phyloP scores from a whole-genome alignment of 495 filamentous ascomycete genomes.

The Tetracladium setigerum region DNA sequence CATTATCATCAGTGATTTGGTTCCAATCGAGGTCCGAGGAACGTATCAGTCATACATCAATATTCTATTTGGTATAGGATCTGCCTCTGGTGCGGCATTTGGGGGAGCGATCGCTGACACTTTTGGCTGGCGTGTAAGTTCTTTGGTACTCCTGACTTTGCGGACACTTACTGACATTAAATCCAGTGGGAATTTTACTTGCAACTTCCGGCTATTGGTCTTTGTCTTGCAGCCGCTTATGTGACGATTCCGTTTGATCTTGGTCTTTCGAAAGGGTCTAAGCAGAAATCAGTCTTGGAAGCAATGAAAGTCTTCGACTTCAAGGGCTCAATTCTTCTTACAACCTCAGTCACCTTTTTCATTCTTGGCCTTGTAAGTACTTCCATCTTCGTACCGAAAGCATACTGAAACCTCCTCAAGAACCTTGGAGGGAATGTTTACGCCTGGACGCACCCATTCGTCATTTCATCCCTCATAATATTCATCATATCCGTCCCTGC shows the following conservation, averaged over 20 bases:
- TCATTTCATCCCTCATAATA: conserved; percentile 52
- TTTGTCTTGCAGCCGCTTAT: conserved; percentile 49
- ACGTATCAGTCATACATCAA: conserved; percentile 74
- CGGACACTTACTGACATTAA: too few relatives aligned
- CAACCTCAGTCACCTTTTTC: conserved; percentile 54
- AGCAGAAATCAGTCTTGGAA: conserved; percentile 43
- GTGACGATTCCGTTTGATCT: conserved; percentile 53
- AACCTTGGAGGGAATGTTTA: conserved; percentile 73
- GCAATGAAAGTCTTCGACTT: conserved; percentile 62
- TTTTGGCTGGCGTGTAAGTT: conserved; percentile 73
- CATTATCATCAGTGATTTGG: conserved; percentile 67
- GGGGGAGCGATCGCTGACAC: conserved; percentile 67
- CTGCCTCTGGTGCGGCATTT: conserved; percentile 60
- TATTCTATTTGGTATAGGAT: conserved; percentile 51
- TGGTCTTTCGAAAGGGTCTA: conserved; percentile 42
- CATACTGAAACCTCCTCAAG: conserved; percentile 24
- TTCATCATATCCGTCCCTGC: conserved; percentile 47
- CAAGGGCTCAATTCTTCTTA: conserved; percentile 56
- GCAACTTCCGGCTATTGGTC: conserved; percentile 56
- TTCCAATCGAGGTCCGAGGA: conserved; percentile 65
- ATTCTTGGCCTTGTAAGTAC: conserved; percentile 58
- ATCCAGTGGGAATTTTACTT: conserved; percentile 52
- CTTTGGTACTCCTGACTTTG: too few relatives aligned
- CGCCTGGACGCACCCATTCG: conserved; percentile 64
- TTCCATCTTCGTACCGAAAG: not conserved